phyloP scores from a whole-genome alignment of 2,329 filamentous ascomycete species.

The Ascochyta clinopodiicola region DNA sequence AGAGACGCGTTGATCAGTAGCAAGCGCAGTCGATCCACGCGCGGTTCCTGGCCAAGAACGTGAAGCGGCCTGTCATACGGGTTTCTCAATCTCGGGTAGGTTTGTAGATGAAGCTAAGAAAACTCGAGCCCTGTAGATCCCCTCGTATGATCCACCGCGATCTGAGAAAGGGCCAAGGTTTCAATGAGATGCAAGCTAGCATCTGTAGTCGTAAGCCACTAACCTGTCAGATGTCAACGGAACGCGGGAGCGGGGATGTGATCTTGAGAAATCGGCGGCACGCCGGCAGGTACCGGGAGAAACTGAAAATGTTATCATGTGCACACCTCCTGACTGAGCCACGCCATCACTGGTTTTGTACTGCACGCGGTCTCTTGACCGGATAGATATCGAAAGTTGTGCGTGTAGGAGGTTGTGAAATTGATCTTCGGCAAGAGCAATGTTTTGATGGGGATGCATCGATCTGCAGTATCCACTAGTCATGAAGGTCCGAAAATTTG shows the following conservation, averaged over 20 bases:
- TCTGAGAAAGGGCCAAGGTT: slow-evolving; percentile 2
- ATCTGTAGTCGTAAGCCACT: neutral
- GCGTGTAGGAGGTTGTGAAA: neutral
- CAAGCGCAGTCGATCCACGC: slow-evolving; percentile 5
- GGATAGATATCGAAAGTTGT: neutral
- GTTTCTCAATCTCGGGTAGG: neutral
- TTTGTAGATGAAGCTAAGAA: slow-evolving; percentile 1
- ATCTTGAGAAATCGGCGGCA: neutral
- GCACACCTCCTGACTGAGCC: neutral
- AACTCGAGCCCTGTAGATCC: neutral
- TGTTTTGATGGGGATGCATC: neutral
- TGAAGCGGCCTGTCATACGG: neutral
- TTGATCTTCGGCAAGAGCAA: neutral
- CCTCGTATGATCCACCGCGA: neutral
- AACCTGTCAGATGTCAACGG: slow-evolving; percentile 11
- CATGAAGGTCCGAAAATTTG: neutral
- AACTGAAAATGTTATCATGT: neutral
- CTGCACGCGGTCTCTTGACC: neutral
- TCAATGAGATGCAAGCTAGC: neutral
- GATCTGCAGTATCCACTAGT: neutral
- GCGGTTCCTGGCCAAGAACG: slow-evolving; percentile 2
- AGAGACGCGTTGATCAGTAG: neutral
- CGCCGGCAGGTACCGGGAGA: neutral
- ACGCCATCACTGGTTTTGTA: neutral
- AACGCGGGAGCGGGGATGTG: slow-evolving; percentile 5